These are phyloP conservation scores for Wolfiporia cocos DNA, from an alignment of 1,284 basidiomycete genomes.

Conservation along the genomic window DNA sequence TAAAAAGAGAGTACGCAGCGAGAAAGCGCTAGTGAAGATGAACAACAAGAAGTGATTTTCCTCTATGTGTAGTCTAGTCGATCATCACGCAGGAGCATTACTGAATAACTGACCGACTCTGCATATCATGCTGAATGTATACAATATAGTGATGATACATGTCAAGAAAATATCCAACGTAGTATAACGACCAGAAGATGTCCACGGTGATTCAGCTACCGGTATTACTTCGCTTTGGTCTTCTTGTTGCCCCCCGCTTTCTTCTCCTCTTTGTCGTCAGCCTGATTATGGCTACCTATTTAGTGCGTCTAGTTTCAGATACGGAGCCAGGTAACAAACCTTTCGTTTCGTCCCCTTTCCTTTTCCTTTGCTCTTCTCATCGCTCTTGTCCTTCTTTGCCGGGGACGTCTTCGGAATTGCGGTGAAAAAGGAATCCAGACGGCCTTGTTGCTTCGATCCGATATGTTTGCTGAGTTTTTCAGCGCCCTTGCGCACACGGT, in stretches of 20 bases:
- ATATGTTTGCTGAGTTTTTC: conserved; percentile 89
- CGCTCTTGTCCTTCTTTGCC: conserved; percentile 37
- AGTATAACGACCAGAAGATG: too few species aligned
- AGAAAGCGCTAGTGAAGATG: conserved; percentile 47
- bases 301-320: too few species aligned
- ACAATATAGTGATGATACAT: too few species aligned
- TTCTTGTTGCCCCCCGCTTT: conserved; percentile 36
- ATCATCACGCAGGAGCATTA: too few species aligned
- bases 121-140: too few species aligned
- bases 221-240: conserved; percentile 36
- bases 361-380: conserved; percentile 30
- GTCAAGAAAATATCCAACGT: too few species aligned
- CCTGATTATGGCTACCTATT: too few species aligned
- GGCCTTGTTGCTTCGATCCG: conserved; percentile 91
- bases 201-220: neutral
- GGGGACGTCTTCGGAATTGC: conserved; percentile 49
- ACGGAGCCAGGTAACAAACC: too few species aligned
- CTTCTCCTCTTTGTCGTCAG: conserved; percentile 26
- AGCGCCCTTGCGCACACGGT: conserved; percentile 92
- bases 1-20: conserved; percentile 52
- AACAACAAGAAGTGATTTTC: conserved; percentile 49
- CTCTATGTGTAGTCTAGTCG: neutral
- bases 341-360: conserved; percentile 63
- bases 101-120: too few species aligned
- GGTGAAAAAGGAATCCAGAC: conserved; percentile 93